A percentile compares a stretch with the other conserved stretches of the same genome.
These are phyloP conservation scores for Leccinellum luteum DNA, from an alignment of 768 basidiomycete genomes.

Conservation along the genomic window DNA sequence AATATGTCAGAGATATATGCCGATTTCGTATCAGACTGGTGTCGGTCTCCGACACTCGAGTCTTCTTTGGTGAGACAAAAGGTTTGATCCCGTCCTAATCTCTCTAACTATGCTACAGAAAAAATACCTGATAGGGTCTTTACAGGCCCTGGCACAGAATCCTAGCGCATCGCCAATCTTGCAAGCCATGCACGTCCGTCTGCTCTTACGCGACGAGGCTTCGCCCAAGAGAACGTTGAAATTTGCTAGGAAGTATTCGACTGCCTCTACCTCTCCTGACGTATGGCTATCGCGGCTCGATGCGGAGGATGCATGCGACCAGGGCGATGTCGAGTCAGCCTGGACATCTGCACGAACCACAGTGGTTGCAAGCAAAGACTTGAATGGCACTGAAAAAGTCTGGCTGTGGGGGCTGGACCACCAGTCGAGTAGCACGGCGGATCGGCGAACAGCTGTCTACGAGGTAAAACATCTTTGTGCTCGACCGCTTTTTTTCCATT, in stretches of 20 bases:
- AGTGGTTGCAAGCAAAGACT: constrained; percentile 26
- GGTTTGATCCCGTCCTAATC: not conserved
- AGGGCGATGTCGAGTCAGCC: constrained; percentile 27
- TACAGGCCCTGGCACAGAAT: constrained; percentile 36
- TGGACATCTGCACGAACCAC: constrained; percentile 46
- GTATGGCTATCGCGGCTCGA: constrained; percentile 56
- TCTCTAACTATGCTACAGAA: constrained; percentile 37
- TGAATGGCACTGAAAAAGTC: constrained; percentile 35
- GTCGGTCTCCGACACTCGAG: constrained; percentile 32
- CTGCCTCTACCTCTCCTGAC: constrained; percentile 34
- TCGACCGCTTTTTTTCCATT: not conserved
- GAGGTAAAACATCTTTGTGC: constrained; percentile 29
- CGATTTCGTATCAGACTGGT: constrained; percentile 49
- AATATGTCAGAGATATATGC: constrained; percentile 38
- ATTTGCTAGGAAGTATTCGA: constrained; percentile 48
- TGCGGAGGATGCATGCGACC: constrained; percentile 36
- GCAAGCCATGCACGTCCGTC: constrained; percentile 35
- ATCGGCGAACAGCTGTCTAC: constrained; percentile 23
- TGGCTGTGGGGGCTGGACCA: constrained; percentile 56
- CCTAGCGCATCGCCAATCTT: constrained; percentile 26
- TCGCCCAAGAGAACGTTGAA: constrained; percentile 36
- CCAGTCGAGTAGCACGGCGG: constrained; percentile 13
- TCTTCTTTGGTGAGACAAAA: constrained; percentile 29
- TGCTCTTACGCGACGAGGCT: constrained; percentile 28
- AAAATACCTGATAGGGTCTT: constrained; percentile 49